Evolutionary conservation across 352 stramenopile genomes (phyloP), one percentile per base, ranked within the genome.

Genomic region (Phytophthora cajani): DNA sequence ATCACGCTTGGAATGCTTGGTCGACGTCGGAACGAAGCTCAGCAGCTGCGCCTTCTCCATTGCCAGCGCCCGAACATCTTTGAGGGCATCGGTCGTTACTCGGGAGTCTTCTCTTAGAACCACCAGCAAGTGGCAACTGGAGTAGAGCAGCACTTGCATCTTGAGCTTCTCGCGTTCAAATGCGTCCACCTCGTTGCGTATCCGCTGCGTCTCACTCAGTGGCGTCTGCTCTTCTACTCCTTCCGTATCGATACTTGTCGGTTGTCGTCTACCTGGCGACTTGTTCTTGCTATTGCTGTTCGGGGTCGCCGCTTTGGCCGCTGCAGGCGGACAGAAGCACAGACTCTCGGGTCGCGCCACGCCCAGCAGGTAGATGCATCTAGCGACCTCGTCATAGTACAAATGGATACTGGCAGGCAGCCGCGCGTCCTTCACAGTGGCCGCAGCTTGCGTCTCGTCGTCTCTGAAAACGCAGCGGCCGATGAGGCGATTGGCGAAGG

Each of bases 401-500:
- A 91, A 56, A 38, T 92, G 77, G 16, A 92, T 68, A 46, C 70
- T 90, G 1, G 81, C 75, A 33, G 69, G 62, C 50, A 78, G 54
- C 64, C 25, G 49, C 5, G 16, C 50, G 33, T 75, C 66, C 46
- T 78, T 78, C 19, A 75, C 62, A 14, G 53, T 72, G 6, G 58
- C 71, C 4, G 70, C 50, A 14, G 65, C 50, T 17, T 83, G 71
- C 49, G 78, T 67, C 11, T 78, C 64, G 3, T 75, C 58, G 9
- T 68, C 68, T 58, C 67, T 56, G 57, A 94, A 94, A 12, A 81
- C 83, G 33, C 64, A 70, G 49, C 75, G 82, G 8, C 86, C 84
- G 7, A 94, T 87, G 5, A 94, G 17, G 2, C 83, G 82, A 47
- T 94, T 94, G 25, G 80, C 70, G 49, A 92, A 85, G 44, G 80